Conservation (phyloP, 805 yeast species). For the Kurtzmaniella fragi region DNA sequence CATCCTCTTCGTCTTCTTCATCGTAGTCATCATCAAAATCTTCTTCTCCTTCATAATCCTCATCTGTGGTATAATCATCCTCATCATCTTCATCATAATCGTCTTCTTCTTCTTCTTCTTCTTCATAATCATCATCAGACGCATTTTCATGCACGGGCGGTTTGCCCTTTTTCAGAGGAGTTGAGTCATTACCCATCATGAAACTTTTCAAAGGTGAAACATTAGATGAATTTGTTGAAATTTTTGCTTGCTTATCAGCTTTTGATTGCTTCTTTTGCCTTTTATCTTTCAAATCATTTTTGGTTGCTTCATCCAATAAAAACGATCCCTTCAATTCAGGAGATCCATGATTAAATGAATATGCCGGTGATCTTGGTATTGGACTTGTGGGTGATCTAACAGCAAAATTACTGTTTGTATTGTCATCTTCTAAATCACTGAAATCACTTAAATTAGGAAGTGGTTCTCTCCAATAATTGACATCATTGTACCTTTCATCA, state of each 20-base stretch:
- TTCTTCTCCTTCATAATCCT: slow-evolving; percentile 13
- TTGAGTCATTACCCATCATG: slow-evolving; percentile 24
- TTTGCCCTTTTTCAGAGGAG: slow-evolving; percentile 13
- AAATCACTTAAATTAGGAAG: slow-evolving; percentile 54
- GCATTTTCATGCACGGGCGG: slow-evolving; percentile 19
- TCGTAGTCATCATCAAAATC: slow-evolving; percentile 12
- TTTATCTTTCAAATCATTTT: slow-evolving; percentile 8
- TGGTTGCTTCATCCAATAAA: not conserved
- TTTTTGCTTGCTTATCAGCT: slow-evolving; percentile 21
- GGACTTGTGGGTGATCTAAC: not conserved
- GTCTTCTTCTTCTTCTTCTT: slow-evolving; percentile 11
- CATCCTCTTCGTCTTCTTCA: slow-evolving; percentile 10
- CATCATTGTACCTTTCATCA: slow-evolving; percentile 73
- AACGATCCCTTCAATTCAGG: slow-evolving; percentile 10
- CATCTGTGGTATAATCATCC: slow-evolving; percentile 19
- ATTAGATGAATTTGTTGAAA: slow-evolving; percentile 29
- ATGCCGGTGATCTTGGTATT: slow-evolving; percentile 13
- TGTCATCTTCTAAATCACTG: slow-evolving; percentile 37
- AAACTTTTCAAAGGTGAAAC: slow-evolving; percentile 38
- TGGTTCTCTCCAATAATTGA: slow-evolving; percentile 90
- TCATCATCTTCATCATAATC: slow-evolving; percentile 26
- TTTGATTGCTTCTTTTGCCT: slow-evolving; percentile 6
- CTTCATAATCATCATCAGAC: slow-evolving; percentile 9
- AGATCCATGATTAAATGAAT: slow-evolving; percentile 1
- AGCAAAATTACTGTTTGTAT: not conserved